These are phyloP conservation scores for Penicillium mononematosum DNA, from an alignment of 495 filamentous ascomycete species.

Conservation along the genomic window DNA sequence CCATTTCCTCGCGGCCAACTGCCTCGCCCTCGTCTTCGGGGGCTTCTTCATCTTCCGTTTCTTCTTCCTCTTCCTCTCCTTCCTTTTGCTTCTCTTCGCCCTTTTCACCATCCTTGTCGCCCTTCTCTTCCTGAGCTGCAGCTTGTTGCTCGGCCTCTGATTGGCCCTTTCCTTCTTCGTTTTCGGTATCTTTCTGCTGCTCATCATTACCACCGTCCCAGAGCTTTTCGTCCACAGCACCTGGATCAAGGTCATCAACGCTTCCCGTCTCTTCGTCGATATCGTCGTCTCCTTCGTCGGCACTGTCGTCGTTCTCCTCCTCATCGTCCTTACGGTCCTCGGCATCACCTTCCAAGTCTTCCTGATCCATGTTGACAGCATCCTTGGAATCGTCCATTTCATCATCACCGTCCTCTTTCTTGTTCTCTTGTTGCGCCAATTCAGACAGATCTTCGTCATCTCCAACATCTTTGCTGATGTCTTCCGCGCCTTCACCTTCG, in stretches of 20 bases:
- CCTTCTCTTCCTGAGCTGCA: slow-evolving; percentile 57
- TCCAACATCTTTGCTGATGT: slow-evolving; percentile 95
- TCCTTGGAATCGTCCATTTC: slow-evolving; percentile 70
- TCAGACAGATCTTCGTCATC: slow-evolving; percentile 93
- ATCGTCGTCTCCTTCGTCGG: slow-evolving; percentile 59
- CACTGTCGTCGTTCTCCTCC: slow-evolving; percentile 52
- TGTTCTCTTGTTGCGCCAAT: slow-evolving; percentile 74
- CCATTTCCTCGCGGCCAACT: slow-evolving; percentile 57
- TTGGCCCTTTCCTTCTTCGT: slow-evolving; percentile 65
- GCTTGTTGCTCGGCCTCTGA: slow-evolving; percentile 63
- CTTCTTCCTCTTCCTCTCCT: slow-evolving; percentile 53
- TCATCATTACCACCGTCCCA: slow-evolving; percentile 86
- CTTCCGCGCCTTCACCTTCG: slow-evolving; percentile 89
- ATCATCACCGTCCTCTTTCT: slow-evolving; percentile 61
- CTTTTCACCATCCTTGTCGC: slow-evolving; percentile 42
- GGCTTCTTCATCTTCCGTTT: slow-evolving; percentile 56
- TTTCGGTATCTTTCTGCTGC: slow-evolving; percentile 77
- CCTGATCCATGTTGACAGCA: slow-evolving; percentile 92
- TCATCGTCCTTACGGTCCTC: slow-evolving; percentile 61
- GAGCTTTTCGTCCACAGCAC: slow-evolving; percentile 93
- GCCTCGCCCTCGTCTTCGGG: slow-evolving; percentile 62
- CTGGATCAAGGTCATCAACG: slow-evolving; percentile 84
- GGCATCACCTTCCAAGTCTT: slow-evolving; percentile 62
- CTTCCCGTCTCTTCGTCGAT: slow-evolving; percentile 87
- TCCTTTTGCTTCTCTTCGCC: slow-evolving; percentile 44